Conservation (phyloP, 441 rosid genomes). For the Metrosideros polymorpha region DNA sequence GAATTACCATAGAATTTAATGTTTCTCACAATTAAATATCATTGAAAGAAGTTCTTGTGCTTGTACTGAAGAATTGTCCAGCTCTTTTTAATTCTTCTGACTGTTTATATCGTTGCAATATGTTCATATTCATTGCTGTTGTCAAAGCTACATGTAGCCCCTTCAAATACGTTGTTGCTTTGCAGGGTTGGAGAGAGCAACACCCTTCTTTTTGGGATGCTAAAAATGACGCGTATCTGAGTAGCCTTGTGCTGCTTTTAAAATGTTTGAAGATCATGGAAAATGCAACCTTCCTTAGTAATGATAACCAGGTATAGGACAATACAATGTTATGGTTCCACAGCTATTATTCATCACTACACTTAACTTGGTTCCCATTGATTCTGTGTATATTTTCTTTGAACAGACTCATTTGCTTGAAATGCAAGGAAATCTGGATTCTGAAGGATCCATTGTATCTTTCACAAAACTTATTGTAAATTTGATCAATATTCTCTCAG, state of each 20-base stretch:
- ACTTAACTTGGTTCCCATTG: not conserved
- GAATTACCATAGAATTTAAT: not conserved
- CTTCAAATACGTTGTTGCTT: slow-evolving; percentile 6
- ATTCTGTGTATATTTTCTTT: not conserved
- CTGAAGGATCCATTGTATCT: slow-evolving; percentile 33
- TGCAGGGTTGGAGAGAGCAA: slow-evolving; percentile 49
- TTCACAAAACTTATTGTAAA: slow-evolving; percentile 50
- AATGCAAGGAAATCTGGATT: slow-evolving; percentile 36
- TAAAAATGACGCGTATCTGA: slow-evolving; percentile 30
- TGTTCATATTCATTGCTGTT: not conserved
- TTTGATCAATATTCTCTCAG: slow-evolving; percentile 69
- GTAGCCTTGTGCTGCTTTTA: slow-evolving; percentile 49
- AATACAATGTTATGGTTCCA: not conserved
- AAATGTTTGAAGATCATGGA: slow-evolving; percentile 96
- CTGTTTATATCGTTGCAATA: not conserved
- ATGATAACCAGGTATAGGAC: slow-evolving; percentile 78
- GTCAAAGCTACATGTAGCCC: not conserved
- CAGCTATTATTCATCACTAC: not conserved
- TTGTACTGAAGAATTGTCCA: not conserved
- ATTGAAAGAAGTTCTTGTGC: not conserved
- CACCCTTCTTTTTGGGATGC: slow-evolving; percentile 19
- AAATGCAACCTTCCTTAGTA: slow-evolving; percentile 93
- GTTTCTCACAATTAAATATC: not conserved
- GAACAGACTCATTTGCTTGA: slow-evolving; percentile 71
- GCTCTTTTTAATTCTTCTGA: not conserved